Evolutionary conservation across 306 rosid species (phyloP), one percentile per base, ranked within the genome.

Genomic region (Cicer bijugum): DNA sequence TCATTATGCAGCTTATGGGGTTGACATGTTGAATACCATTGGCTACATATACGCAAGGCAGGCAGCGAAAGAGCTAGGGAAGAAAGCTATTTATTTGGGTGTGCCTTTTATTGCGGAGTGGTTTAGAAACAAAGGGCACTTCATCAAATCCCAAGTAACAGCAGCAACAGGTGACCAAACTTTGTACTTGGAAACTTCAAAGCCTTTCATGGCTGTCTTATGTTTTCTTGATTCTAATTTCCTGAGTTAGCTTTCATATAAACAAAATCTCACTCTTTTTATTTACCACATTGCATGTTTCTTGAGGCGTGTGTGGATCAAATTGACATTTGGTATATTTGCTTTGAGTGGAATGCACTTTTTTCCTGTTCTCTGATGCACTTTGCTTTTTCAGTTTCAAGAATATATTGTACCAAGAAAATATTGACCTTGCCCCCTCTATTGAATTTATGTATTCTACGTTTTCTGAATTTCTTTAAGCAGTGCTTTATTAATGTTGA

Each of bases 61-160:
- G 83, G 92, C 96, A 12, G 98, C 98, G 2, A 89, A 91, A 78
- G 98, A 94, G 87, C 91, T 94, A 14, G 98, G 98, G 62, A 94
- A 94, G 89, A 94, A 94, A 82, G 98, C 98, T 53, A 88, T 94
- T 59, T 94, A 83, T 86, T 78, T 94, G 84, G 98, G 97, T 9
- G 95, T 94, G 76, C 98, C 98, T 67, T 94, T 94, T 83, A 61
- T 94, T 79, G 98, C 98, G 12, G 98, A 94, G 81, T 94, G 98
- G 98, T 94, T 89, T 83, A 88, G 98, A 84, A 91, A 94, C 89
- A 94, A 94, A 84, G 98, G 98, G 72, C 98, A 94, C 84, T 89
- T 89, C 72, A 89, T 94, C 77, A 94, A 91, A 78, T 94, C 98
- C 80, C 98, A 94, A 80, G 98, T 94, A 72, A 91, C 98, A 68